Base-by-base conservation (phyloP, 306 rosid species). In the Nissolia schottii region DNA sequence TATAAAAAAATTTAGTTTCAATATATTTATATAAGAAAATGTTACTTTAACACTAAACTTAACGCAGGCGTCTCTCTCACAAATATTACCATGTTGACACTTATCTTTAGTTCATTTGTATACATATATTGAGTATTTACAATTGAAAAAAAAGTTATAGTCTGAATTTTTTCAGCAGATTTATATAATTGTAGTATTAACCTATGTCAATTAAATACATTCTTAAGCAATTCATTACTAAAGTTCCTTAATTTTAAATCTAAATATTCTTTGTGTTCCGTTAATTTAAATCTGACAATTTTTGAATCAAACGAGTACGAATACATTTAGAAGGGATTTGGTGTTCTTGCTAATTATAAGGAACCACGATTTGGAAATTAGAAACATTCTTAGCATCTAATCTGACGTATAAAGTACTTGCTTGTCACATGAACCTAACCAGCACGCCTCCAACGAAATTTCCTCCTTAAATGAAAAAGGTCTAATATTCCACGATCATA, bases 391-490 rank as follows among this genome's bases (percentile, higher is more conserved):
- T 49, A 50, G 70, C 86, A 76, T 76, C 71, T 61, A 24, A 15
- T 45, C 18, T 19, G 14, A 34, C 24, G 29, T 20, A 48, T 12
- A 45, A 70, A 56, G 37, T 60, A 22, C 29, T 73, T 55, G 59
- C 54, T 35, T 18, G 64, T 67, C 84, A 86, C 89, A 88, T 90
- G 96, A 87, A 79, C 75, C 74, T 77, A 81, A 90, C 82, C 70
- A 90, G 80, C 54, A 80, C 81, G 43, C 15, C 81, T 74, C 48
- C 34, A 83, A 83, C 58, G 63, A 78, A 82, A 72, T 80, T 69
- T 56, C 45, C 35, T 48, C 32, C 62, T 19, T 53, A 67, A 35
- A 79, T n/a, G 8, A 70, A 75, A 67, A 75, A 67, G 58, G 53
- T 27, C 61, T n/a, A n/a, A n/a, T n/a, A 76, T 70, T 80, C 75